Evolutionary conservation across 2,329 filamentous ascomycete species (phyloP).

Genomic region (Venturia pyrina): DNA sequence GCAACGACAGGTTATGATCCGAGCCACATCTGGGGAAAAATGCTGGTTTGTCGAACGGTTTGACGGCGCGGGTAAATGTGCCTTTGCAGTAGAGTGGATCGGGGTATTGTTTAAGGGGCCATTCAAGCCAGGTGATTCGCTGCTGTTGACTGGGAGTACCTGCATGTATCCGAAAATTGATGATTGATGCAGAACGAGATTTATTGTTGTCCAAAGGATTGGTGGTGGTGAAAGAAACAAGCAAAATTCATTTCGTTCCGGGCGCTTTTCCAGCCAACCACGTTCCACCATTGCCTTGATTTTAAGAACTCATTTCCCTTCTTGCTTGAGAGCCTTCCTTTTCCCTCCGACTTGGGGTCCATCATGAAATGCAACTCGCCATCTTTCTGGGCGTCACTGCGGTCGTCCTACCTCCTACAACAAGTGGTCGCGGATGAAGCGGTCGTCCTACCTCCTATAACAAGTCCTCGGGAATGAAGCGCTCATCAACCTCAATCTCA

Average conservation of each 20-base stretch:
- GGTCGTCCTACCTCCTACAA: not conserved
- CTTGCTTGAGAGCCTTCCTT: too few species aligned
- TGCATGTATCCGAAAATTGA: not conserved
- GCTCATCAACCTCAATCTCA: not conserved
- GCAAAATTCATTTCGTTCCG: too few species aligned
- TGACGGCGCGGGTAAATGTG: not conserved
- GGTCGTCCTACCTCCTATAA: not conserved
- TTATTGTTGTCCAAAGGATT: not conserved
- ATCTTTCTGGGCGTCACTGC: too few species aligned
- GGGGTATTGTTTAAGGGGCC: not conserved
- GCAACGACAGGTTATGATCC: too few species aligned
- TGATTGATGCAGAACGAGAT: not conserved
- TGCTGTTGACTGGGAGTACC: not conserved
- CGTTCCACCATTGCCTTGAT: not conserved
- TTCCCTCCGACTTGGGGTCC: too few species aligned
- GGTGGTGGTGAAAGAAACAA: not conserved
- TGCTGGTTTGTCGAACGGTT: not conserved
- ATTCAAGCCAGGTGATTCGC: not conserved
- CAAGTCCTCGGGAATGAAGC: not conserved
- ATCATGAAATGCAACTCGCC: too few species aligned
- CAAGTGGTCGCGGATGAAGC: too few species aligned
- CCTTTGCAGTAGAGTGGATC: not conserved
- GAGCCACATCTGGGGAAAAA: not conserved
- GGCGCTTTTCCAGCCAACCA: not conserved
- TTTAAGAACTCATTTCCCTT: too few species aligned